Conservation (phyloP, 2,329 filamentous ascomycete species). For the Aureobasidium leucospermi region DNA sequence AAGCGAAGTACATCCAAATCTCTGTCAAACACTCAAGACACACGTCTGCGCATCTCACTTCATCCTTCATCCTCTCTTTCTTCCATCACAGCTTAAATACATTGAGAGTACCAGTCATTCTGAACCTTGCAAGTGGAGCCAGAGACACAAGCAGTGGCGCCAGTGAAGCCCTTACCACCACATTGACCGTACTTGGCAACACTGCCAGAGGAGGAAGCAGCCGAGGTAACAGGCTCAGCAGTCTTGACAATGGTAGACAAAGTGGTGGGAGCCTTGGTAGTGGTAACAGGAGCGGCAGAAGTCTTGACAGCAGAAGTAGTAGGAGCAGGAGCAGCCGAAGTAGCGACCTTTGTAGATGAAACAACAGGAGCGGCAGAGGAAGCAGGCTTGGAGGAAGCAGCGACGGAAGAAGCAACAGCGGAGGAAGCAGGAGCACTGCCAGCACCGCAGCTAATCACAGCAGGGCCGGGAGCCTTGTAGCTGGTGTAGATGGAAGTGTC, state of each 20-base stretch:
- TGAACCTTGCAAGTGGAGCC: conserved; percentile 28
- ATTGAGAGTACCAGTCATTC: conserved; percentile 34
- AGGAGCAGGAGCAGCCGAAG: conserved; percentile 16
- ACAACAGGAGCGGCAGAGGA: conserved; percentile 19
- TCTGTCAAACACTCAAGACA: background rate
- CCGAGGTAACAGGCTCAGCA: background rate
- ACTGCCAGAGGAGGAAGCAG: background rate
- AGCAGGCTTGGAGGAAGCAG: background rate
- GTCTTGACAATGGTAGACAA: conserved; percentile 5
- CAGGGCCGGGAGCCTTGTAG: conserved; percentile 38
- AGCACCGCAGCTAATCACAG: conserved; percentile 25
- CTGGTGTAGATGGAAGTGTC: conserved; percentile 20
- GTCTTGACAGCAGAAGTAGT: conserved; percentile 1
- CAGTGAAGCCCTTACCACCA: conserved; percentile 30
- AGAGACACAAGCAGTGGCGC: conserved; percentile 28
- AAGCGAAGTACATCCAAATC: background rate
- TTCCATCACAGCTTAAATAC: conserved; percentile 15
- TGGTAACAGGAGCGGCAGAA: background rate
- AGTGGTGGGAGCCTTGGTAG: background rate
- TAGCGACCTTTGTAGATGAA: background rate
- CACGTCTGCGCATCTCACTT: background rate
- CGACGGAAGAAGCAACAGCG: background rate
- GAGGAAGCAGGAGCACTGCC: conserved; percentile 7
- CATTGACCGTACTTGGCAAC: conserved; percentile 24
- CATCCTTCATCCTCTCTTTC: background rate